These are phyloP conservation scores for Knoxia roxburghii DNA, from an alignment of 257 asterid species.

Conservation along the genomic window DNA sequence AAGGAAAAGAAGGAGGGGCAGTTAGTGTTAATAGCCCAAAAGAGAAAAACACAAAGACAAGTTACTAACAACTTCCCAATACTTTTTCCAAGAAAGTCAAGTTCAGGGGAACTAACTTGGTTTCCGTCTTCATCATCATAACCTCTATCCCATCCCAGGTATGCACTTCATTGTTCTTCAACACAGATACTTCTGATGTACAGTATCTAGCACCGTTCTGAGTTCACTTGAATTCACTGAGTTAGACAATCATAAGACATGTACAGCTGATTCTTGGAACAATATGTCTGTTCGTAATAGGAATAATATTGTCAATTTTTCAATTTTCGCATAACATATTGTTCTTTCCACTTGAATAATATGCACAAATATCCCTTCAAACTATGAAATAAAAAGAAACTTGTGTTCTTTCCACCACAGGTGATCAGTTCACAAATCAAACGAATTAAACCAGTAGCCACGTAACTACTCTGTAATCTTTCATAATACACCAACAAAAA, in stretches of 20 bases:
- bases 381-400: not conserved
- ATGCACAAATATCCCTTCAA: not conserved
- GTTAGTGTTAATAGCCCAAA: constrained; percentile 27
- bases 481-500: not conserved
- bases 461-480: not conserved
- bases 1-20: no score
- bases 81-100: not conserved
- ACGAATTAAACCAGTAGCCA: not conserved
- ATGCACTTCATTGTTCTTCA: constrained; percentile 81
- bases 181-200: constrained; percentile 51
- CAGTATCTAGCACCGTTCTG: constrained; percentile 41
- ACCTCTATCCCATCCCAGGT: constrained; percentile 92
- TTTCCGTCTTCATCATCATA: constrained; percentile 76
- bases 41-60: not conserved
- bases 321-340: not conserved
- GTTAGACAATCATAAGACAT: not conserved
- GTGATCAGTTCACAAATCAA: not conserved
- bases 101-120: constrained; percentile 46
- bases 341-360: not conserved
- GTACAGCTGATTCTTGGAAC: not conserved
- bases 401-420: not conserved
- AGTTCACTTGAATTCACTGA: constrained; percentile 9
- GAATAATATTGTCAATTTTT: not conserved
- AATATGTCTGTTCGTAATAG: no score
- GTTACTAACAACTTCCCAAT: not conserved